Percentiles rank a stretch among this genome's conserved stretches.
These are phyloP conservation scores for Penicillium canescens DNA, from an alignment of 495 filamentous ascomycete genomes.

Conservation along the genomic window DNA sequence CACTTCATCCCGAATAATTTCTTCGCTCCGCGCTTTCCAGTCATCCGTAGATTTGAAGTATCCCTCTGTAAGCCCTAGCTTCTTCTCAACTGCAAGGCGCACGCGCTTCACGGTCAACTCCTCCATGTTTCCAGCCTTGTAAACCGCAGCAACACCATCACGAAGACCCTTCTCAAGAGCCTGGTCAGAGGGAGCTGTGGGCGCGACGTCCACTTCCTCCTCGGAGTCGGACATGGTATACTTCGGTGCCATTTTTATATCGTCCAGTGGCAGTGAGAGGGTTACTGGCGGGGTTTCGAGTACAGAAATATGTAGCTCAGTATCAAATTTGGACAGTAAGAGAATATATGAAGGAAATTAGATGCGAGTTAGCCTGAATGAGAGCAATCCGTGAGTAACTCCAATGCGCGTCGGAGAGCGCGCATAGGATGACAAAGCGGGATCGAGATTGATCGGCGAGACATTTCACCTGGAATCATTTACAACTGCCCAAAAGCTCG, in stretches of 20 bases:
- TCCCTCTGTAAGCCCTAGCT: slow-evolving; percentile 62
- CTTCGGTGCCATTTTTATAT: slow-evolving; percentile 32
- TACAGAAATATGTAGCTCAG: neutral
- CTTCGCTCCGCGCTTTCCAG: slow-evolving; percentile 83
- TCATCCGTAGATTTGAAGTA: slow-evolving; percentile 64
- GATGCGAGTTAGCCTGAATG: neutral
- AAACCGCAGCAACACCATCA: slow-evolving; percentile 57
- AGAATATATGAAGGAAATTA: neutral
- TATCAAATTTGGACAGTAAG: neutral
- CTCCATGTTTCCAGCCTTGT: slow-evolving; percentile 56
- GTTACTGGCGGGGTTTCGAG: neutral
- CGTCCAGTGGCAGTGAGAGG: neutral
- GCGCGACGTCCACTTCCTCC: slow-evolving; percentile 3
- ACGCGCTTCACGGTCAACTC: slow-evolving; percentile 76
- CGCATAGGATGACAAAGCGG: slow-evolving; percentile 10
- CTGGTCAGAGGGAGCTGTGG: slow-evolving; percentile 31
- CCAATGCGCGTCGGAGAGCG: slow-evolving; percentile 1
- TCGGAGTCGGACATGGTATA: slow-evolving; percentile 40
- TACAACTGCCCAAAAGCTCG: neutral
- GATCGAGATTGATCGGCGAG: slow-evolving; percentile 3
- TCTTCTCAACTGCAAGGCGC: slow-evolving; percentile 64
- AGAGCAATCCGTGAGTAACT: too few relatives aligned
- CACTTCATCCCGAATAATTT: slow-evolving; percentile 66
- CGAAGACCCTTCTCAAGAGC: slow-evolving; percentile 57
- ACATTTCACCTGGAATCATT: neutral